Conservation (phyloP, 306 rosid species). For the Arachis stenosperma region DNA sequence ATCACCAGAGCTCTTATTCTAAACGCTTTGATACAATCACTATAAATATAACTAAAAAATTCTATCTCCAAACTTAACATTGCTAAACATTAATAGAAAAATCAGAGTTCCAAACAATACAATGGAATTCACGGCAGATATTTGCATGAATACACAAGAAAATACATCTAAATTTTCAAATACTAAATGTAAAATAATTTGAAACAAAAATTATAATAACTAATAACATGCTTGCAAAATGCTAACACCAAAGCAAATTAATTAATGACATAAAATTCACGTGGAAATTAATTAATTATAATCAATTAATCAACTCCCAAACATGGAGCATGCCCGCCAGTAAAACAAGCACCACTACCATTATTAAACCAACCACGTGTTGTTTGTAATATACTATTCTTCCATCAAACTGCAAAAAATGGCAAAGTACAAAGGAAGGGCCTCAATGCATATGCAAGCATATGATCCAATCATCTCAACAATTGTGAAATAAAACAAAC, state of each 20-base stretch:
- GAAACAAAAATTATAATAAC: not conserved
- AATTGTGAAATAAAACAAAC: conserved; percentile 32
- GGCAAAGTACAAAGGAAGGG: not conserved
- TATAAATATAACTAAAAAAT: too few relatives aligned
- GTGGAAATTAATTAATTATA: conserved; percentile 26
- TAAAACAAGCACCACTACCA: conserved; percentile 37
- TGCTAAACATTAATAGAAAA: too few relatives aligned
- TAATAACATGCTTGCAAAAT: not conserved
- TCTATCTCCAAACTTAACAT: too few relatives aligned
- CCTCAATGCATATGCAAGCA: conserved; percentile 5
- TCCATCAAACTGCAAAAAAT: not conserved
- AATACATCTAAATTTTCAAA: not conserved
- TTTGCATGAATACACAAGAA: not conserved
- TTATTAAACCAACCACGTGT: conserved; percentile 36
- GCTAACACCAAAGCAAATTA: not conserved
- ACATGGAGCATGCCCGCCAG: conserved; percentile 22
- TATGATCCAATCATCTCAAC: conserved; percentile 40
- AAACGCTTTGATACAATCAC: too few relatives aligned
- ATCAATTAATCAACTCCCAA: conserved; percentile 1
- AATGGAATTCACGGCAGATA: too few relatives aligned
- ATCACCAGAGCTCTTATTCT: too few relatives aligned
- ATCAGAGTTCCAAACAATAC: too few relatives aligned
- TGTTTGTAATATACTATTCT: conserved; percentile 5
- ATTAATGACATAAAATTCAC: conserved; percentile 2
- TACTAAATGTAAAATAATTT: not conserved